Evolutionary conservation across 345 rosid species (phyloP).

Genomic region (Sonneratia alba): DNA sequence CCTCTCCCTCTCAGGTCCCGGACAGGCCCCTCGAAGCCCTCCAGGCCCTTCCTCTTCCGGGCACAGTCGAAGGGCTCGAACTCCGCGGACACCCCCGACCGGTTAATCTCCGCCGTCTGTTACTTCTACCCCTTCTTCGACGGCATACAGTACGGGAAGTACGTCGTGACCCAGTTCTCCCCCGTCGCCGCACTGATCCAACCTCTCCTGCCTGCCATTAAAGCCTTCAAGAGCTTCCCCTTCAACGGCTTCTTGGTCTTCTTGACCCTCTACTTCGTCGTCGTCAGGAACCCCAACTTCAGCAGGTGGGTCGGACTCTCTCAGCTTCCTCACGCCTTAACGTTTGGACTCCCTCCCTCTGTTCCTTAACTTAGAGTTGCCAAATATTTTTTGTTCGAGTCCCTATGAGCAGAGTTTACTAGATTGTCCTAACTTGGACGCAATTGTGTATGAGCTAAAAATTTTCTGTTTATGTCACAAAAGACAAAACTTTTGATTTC

Average conservation of each 20-base stretch:
- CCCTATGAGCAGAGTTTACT: no score
- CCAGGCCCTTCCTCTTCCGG: constrained; percentile 17
- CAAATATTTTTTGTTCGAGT: no score
- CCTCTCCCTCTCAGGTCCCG: constrained; percentile 16
- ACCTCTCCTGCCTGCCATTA: constrained; percentile 73
- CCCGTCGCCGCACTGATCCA: constrained; percentile 61
- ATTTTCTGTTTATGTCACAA: background rate
- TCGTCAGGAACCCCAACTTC: constrained; percentile 73
- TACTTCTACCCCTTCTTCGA: constrained; percentile 95
- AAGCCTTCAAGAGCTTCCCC: constrained; percentile 78
- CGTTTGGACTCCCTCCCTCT: background rate
- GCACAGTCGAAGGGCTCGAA: constrained; percentile 44
- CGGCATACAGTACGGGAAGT: constrained; percentile 84
- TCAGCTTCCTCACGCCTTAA: background rate
- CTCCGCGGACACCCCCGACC: constrained; percentile 71
- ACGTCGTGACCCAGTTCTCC: constrained; percentile 56
- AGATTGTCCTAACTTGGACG: no score
- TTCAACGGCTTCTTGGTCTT: constrained; percentile 58
- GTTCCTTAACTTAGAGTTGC: background rate
- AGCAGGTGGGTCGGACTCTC: constrained; percentile 28
- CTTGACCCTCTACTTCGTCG: constrained; percentile 66
- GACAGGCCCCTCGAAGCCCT: constrained; percentile 13
- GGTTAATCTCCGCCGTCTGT: constrained; percentile 75
- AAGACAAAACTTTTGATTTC: background rate
- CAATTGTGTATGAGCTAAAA: no score